These are phyloP conservation scores for Cymbomonas tetramitiformis DNA, from an alignment of 139 green algal species.

Conservation along the genomic window DNA sequence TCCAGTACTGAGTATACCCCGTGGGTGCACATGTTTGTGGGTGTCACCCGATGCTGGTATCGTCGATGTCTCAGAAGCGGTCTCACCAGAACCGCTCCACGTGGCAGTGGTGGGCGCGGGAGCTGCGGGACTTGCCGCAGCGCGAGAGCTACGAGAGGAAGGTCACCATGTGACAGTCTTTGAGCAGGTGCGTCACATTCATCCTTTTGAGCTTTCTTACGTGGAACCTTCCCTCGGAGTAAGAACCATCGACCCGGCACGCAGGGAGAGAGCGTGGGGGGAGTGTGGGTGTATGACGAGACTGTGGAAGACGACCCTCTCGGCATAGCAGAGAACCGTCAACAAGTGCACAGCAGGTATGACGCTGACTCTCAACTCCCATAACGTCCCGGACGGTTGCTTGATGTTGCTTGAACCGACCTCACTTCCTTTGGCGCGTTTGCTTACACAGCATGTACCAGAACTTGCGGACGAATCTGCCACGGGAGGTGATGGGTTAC, in stretches of 20 bases:
- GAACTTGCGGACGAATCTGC: slow-evolving; percentile 56
- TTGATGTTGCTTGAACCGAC: too few species aligned
- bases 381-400: too few species aligned
- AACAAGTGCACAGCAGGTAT: not conserved
- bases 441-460: slow-evolving; percentile 48
- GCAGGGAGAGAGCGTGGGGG: slow-evolving; percentile 41
- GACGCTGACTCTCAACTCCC: too few species aligned
- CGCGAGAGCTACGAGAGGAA: not conserved
- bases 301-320: slow-evolving; percentile 45
- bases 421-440: too few species aligned
- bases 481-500: slow-evolving; percentile 57
- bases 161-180: slow-evolving; percentile 10
- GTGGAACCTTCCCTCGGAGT: too few species aligned
- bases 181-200: not conserved
- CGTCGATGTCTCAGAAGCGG: too few species aligned
- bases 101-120: slow-evolving; percentile 18
- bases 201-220: too few species aligned
- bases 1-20: too few species aligned
- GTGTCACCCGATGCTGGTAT: too few species aligned
- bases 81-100: too few species aligned
- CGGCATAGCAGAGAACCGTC: slow-evolving; percentile 42
- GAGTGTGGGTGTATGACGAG: slow-evolving; percentile 43
- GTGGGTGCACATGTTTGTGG: too few species aligned
- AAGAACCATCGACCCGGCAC: too few species aligned
- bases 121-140: slow-evolving; percentile 13